Evolutionary conservation across 1,139 yeast genomes (phyloP).

Genomic region (Kodamaea plutei): DNA sequence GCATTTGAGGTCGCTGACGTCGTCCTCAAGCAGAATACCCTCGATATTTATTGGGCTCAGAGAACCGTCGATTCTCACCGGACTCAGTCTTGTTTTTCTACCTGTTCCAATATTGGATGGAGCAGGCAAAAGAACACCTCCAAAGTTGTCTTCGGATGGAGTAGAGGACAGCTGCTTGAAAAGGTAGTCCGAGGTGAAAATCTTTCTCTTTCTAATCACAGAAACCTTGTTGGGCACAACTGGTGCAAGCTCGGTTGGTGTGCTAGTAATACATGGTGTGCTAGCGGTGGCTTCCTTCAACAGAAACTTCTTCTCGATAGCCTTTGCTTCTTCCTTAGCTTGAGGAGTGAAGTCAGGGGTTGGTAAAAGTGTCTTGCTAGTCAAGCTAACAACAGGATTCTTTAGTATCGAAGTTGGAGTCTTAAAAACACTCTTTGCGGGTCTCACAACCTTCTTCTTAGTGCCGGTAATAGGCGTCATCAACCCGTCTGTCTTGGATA

Average conservation of each 20-base stretch:
- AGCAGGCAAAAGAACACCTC: slow-evolving; percentile 32
- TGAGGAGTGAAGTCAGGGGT: slow-evolving; percentile 39
- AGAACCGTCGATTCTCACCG: background rate
- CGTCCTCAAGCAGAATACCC: slow-evolving; percentile 13
- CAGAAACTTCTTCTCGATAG: background rate
- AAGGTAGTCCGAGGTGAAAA: slow-evolving; percentile 14
- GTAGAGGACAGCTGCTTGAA: slow-evolving; percentile 9
- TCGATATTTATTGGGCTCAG: slow-evolving; percentile 6
- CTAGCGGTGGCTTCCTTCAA: slow-evolving; percentile 17
- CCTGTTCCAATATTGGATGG: slow-evolving; percentile 43
- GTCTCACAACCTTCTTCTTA: slow-evolving; percentile 7
- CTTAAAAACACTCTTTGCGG: slow-evolving; percentile 7
- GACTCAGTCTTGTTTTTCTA: slow-evolving; percentile 19
- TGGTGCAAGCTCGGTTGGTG: slow-evolving; percentile 5
- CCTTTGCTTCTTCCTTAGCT: slow-evolving; percentile 11
- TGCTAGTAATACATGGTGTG: slow-evolving; percentile 7
- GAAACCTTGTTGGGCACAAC: slow-evolving; percentile 6
- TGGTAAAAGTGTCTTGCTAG: slow-evolving; percentile 14
- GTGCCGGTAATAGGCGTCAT: slow-evolving; percentile 12
- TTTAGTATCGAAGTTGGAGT: slow-evolving; percentile 13
- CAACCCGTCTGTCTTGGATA: slow-evolving; percentile 3
- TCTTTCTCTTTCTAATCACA: slow-evolving; percentile 11
- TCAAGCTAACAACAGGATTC: slow-evolving; percentile 6
- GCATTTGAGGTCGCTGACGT: slow-evolving; percentile 10
- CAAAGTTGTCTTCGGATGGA: slow-evolving; percentile 14